Base-by-base conservation (phyloP, 225 moss, liverwort and hornwort genomes). In the Ulota crispa region DNA sequence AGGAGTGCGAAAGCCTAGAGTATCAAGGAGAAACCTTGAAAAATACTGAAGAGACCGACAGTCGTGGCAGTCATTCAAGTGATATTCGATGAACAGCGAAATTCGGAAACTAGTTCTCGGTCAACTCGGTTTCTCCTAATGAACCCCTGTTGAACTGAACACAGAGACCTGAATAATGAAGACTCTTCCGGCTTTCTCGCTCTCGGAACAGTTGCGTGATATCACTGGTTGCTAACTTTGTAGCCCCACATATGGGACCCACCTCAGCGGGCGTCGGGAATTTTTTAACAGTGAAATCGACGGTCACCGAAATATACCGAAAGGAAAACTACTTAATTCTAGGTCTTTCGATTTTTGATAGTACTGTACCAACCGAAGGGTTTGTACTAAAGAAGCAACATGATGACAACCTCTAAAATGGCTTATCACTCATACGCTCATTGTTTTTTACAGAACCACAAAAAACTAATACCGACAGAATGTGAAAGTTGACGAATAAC, bases 81-180 rank as follows among this genome's bases (percentile, higher is more conserved):
- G 9, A 52, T 5, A 5, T 47, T 70, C 28, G 28, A 5, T 71
- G 1, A 27, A 26, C 4, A 36, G 16, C 32, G 34, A 8, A 20
- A 50, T 4, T 7, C 12, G 9, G 10, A 71, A 52, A 20, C 45
- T 12, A 45, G 37, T 3, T 28, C 23, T 9, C 15, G 1, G 81
- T 75, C 81, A 81, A 81, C 74, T 81, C 59, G 81, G 67, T 81
- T 67, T 75, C 75, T 57, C 16, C 18, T 8, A 27, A 23, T 45
- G 60, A 61, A 7, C 43, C 39, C 6, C 0, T n/a, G 70, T 61
- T 59, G 80, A 70, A 70, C 39, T 24, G 6, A 70, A 43, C 30
- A 24, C n/a, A 39, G 45, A 60, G 61, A 6, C 32, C 7, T 45
- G 39, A 39, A 39, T 39, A 39, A 39, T 39, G 39, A 27, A 45